These are phyloP conservation scores for Drechslera avenae DNA, from an alignment of 2,329 filamentous ascomycete genomes.

Conservation along the genomic window DNA sequence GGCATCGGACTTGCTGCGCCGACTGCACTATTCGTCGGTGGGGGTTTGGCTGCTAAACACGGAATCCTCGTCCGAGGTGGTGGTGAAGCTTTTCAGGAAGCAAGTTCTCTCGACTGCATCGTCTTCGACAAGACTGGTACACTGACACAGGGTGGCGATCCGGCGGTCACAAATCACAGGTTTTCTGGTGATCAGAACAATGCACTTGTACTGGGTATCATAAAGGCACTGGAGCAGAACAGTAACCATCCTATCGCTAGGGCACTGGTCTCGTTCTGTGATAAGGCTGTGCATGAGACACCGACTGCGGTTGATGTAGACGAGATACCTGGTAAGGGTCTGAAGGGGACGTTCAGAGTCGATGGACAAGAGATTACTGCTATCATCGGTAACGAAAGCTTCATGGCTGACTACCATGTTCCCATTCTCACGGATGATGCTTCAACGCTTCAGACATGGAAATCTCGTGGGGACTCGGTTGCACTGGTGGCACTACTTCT, in stretches of 20 bases:
- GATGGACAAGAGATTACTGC: constrained; percentile 47
- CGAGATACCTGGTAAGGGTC: constrained; percentile 73
- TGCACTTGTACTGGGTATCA: constrained; percentile 56
- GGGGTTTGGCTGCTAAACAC: constrained; percentile 76
- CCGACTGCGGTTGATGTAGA: constrained; percentile 53
- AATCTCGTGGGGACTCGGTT: constrained; percentile 50
- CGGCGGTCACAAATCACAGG: constrained; percentile 66
- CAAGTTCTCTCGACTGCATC: constrained; percentile 75
- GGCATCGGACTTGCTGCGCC: constrained; percentile 84
- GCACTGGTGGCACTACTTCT: constrained; percentile 45
- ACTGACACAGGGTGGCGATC: constrained; percentile 73
- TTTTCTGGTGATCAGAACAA: constrained; percentile 41
- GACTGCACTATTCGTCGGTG: constrained; percentile 81
- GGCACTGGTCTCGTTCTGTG: constrained; percentile 69
- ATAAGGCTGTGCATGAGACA: constrained; percentile 12
- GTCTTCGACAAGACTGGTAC: constrained; percentile 92
- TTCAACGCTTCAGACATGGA: constrained; percentile 46
- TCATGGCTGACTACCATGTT: constrained; percentile 59
- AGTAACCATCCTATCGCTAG: constrained; percentile 77
- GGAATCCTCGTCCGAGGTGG: constrained; percentile 85
- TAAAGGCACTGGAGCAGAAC: constrained; percentile 69
- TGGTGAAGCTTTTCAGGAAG: constrained; percentile 84
- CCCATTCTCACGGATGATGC: constrained; percentile 27
- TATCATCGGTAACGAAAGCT: constrained; percentile 72
- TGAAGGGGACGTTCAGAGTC: constrained; percentile 62